Evolutionary conservation across 2,329 filamentous ascomycete species (phyloP).

Genomic region (Fusarium albidum): DNA sequence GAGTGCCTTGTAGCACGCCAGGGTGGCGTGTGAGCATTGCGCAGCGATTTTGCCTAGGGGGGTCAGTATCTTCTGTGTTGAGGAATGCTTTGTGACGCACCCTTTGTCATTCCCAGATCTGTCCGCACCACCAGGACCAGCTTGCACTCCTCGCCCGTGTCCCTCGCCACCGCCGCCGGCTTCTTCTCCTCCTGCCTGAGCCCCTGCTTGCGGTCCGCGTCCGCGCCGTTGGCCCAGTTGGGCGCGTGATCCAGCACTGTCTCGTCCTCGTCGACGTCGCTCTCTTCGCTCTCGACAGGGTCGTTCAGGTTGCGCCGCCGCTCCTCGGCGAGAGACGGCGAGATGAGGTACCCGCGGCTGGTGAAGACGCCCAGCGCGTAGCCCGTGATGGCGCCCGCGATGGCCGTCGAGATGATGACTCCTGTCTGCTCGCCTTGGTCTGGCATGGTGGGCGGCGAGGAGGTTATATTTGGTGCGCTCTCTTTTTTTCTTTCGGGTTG

Average conservation of each 20-base stretch:
- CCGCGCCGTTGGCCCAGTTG: conserved; percentile 70
- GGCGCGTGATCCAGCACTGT: conserved; percentile 70
- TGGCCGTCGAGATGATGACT: conserved; percentile 75
- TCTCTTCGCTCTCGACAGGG: conserved; percentile 73
- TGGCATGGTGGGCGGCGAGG: conserved; percentile 34
- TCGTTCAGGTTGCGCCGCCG: conserved; percentile 64
- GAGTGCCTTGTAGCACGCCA: conserved; percentile 94
- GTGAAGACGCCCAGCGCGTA: conserved; percentile 84
- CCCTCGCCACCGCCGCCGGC: conserved; percentile 41
- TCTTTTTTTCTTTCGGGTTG: too few species aligned
- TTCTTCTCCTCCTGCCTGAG: too few species aligned
- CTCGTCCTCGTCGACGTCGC: conserved; percentile 70
- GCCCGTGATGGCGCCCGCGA: conserved; percentile 77
- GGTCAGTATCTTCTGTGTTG: neutral
- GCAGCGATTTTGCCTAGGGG: conserved; percentile 90
- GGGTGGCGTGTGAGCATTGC: conserved; percentile 93
- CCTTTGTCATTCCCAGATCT: conserved; percentile 97
- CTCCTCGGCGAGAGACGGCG: conserved; percentile 64
- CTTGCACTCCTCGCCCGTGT: conserved; percentile 83
- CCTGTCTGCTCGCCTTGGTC: conserved; percentile 58
- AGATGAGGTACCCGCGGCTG: conserved; percentile 66
- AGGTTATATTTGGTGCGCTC: neutral
- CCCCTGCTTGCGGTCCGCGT: conserved; percentile 67
- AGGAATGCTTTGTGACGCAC: conserved; percentile 65
- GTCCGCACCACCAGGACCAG: conserved; percentile 91